Evolutionary conservation across 495 filamentous ascomycete genomes (phyloP), one percentile per base, ranked within the genome.

Genomic region (Hyaloscypha hepaticicola): DNA sequence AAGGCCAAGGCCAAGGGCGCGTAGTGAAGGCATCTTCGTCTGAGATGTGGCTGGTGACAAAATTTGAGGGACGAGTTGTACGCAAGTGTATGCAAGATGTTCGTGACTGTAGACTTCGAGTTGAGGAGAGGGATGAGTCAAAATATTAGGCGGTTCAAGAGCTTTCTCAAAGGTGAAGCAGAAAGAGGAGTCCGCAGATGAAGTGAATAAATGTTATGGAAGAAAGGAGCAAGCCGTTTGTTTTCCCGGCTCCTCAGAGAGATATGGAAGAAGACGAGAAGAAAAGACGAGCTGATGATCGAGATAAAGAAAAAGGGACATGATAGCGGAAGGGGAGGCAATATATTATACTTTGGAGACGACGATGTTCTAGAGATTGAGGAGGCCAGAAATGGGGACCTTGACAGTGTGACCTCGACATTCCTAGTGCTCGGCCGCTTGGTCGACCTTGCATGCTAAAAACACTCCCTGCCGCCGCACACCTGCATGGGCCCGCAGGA

Each of bases 21-120:
- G 53, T 28, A 63, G 29, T 51, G 67, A 66, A 56, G 60, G 60
- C 67, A 69, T 69, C 14, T 48, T 61, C 57, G 50, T 28, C 26
- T 8, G 2, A 25, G 50, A 21, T 26, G 26, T 50, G 58, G 25
- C 38, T 45, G 38, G 19, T 9, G 38, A 45, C 38, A 19, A 45
- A 16, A 45, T 45, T 45, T 56, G 60, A 41, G 28, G 16, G 29
- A 34, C 19, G 55, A 57, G 55, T 9, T 45, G 0, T 45, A 4
- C 0, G 38, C 11, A 16, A 16, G 38, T 45, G 0, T 45, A 4
- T 3, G 38, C 11, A 16, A 16, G 14, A 16, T 45, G 9, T 45
- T 9, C 4, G 16, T 45, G 38, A 45, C 16, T 45, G 38, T 16
- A 16, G 19, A 45, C 4, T 1, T 45, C 38, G 38, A 45, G 7